Percentiles rank a stretch among this genome's conserved stretches.
Conservation (phyloP, 75 land plant species). For the Picea sitchensis region DNA sequence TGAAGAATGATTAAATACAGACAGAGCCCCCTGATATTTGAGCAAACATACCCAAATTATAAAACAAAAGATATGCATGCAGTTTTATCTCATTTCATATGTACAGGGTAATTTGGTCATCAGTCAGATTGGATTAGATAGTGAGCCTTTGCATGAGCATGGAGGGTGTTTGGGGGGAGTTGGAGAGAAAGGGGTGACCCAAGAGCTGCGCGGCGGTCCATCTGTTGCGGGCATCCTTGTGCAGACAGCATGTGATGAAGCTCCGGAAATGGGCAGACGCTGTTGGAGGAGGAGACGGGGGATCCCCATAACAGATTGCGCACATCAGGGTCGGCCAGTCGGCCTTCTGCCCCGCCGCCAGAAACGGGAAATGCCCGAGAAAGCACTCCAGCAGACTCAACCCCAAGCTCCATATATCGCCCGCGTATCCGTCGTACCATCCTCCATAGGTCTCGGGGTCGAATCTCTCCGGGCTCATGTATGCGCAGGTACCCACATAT, state of each 20-base stretch:
- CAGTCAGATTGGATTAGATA: too few relatives aligned
- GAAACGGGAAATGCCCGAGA: constrained; percentile 24
- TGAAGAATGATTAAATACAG: too few relatives aligned
- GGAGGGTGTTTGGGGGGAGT: not conserved
- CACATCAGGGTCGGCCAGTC: constrained; percentile 77
- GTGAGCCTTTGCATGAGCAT: too few relatives aligned
- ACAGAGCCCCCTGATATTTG: too few relatives aligned
- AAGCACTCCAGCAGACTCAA: constrained; percentile 60
- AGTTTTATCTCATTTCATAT: too few relatives aligned
- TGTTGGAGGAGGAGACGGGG: constrained; percentile 41
- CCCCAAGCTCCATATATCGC: constrained; percentile 77
- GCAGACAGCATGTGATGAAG: constrained; percentile 49
- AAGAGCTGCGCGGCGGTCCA: constrained; percentile 40
- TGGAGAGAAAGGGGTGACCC: constrained; percentile 41
- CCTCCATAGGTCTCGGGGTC: constrained; percentile 62
- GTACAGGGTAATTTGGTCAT: too few relatives aligned
- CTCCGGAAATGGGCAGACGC: constrained; percentile 50
- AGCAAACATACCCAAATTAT: too few relatives aligned
- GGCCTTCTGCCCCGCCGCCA: constrained; percentile 33
- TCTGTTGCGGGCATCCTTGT: constrained; percentile 34
- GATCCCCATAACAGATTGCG: constrained; percentile 63
- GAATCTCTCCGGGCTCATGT: constrained; percentile 86
- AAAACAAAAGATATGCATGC: too few relatives aligned
- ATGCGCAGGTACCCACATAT: constrained; percentile 76
- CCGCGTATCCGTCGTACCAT: constrained; percentile 49